Percentiles rank a stretch among this genome's conserved stretches.
phyloP scores from a whole-genome alignment of 345 rosid species.

The Moricandia moricandioides region DNA sequence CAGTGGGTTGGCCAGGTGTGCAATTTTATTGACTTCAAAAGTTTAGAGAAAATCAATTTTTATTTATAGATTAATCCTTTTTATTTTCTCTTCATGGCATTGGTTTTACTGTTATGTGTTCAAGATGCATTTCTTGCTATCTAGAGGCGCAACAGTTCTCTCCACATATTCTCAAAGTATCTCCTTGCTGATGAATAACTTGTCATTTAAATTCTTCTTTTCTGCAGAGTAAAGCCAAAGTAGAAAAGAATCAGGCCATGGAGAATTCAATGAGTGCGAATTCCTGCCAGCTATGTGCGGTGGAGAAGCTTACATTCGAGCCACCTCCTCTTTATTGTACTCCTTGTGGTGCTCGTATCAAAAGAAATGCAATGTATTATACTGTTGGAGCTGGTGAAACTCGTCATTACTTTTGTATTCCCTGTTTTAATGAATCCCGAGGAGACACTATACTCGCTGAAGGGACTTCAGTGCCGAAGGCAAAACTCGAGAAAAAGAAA shows the following conservation, averaged over 20 bases:
- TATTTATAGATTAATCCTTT: neutral
- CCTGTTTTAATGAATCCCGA: conserved; percentile 93
- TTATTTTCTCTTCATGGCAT: neutral
- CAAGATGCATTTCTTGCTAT: neutral
- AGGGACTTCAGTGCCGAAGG: conserved; percentile 62
- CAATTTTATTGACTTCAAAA: neutral
- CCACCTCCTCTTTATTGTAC: neutral
- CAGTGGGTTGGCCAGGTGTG: conserved; percentile 99
- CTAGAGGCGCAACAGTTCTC: neutral
- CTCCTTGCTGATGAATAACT: conserved; percentile 10
- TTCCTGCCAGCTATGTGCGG: neutral
- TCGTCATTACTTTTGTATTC: conserved; percentile 90
- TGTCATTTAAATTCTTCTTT: neutral
- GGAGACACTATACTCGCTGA: conserved; percentile 76
- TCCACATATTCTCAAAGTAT: neutral
- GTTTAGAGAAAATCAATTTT: neutral
- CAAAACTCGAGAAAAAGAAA: conserved; percentile 92
- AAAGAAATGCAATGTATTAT: neutral
- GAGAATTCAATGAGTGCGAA: neutral
- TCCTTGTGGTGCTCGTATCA: neutral
- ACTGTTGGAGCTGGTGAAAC: conserved; percentile 32
- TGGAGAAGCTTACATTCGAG: neutral
- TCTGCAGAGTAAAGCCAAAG: conserved; percentile 91
- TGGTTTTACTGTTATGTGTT: conserved; percentile 12
- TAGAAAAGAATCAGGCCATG: conserved; percentile 46